Evolutionary conservation across 176 grass and related monocot species (phyloP).

Genomic region (Carex myosuroides): DNA sequence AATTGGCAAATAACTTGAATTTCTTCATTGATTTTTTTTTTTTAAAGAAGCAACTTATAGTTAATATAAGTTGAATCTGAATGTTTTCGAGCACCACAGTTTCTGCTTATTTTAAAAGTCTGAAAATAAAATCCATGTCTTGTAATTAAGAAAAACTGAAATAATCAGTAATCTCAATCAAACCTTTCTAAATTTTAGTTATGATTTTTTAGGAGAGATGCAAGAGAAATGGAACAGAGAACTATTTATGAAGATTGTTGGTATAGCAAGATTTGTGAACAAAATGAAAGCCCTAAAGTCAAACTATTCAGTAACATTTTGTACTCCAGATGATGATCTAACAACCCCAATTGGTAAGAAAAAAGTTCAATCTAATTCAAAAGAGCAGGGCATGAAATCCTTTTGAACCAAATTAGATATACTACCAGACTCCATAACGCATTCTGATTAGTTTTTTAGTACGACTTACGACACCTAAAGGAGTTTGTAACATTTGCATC

Average conservation of each 20-base stretch:
- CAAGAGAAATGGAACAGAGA: conserved; percentile 29
- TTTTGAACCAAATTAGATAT: not conserved
- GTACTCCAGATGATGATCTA: conserved; percentile 14
- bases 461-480: not conserved
- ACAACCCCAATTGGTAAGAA: not conserved
- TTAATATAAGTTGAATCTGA: not conserved
- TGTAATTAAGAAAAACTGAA: not conserved
- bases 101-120: not conserved
- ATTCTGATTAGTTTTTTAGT: not conserved
- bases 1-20: not conserved
- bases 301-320: conserved; percentile 10
- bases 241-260: conserved; percentile 18
- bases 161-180: not conserved
- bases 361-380: not conserved
- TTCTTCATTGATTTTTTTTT: not conserved
- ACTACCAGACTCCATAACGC: not conserved
- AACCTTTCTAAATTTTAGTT: not conserved
- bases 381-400: not conserved
- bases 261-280: conserved; percentile 25
- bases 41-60: not conserved
- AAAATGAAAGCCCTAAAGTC: conserved; percentile 25
- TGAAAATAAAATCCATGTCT: not conserved
- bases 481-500: not conserved
- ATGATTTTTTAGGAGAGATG: not conserved
- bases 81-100: not conserved